Evolutionary conservation across 2,329 filamentous ascomycete genomes (phyloP).

Genomic region (Epicoccum sorghinum): DNA sequence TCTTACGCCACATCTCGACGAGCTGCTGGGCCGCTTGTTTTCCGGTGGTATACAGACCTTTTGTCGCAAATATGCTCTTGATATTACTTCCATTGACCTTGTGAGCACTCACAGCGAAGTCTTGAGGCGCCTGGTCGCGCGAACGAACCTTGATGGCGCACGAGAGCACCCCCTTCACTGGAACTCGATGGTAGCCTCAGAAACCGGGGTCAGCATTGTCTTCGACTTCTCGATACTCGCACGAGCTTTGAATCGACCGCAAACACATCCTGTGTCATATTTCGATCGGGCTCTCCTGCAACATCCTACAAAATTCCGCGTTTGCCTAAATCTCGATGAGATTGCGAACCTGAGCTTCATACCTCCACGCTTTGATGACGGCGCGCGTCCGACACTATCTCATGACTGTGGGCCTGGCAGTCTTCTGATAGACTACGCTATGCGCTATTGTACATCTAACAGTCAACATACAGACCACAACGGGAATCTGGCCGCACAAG

Average conservation of each 20-base stretch:
- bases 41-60: conserved; percentile 60
- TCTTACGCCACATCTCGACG: conserved; percentile 63
- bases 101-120: conserved; percentile 65
- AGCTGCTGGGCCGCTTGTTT: conserved; percentile 63
- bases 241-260: conserved; percentile 62
- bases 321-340: conserved; percentile 67
- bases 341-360: conserved; percentile 68
- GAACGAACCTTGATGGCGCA: background rate
- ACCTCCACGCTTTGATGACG: conserved; percentile 53
- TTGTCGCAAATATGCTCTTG: conserved; percentile 52
- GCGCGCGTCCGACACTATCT: conserved; percentile 52
- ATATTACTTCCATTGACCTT: conserved; percentile 57
- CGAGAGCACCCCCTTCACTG: conserved; percentile 46
- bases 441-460: conserved; percentile 61
- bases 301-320: conserved; percentile 62
- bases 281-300: conserved; percentile 63
- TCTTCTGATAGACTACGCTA: conserved; percentile 62
- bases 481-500: conserved; percentile 57
- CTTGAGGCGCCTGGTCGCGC: background rate
- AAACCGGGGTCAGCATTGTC: conserved; percentile 64
- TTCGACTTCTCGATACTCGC: conserved; percentile 65
- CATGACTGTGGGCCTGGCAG: conserved; percentile 65
- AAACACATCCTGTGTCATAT: conserved; percentile 63
- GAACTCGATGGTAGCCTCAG: conserved; percentile 60
- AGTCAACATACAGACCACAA: conserved; percentile 59